Evolutionary conservation across 345 rosid species (phyloP).

Genomic region (Garcia nutans): DNA sequence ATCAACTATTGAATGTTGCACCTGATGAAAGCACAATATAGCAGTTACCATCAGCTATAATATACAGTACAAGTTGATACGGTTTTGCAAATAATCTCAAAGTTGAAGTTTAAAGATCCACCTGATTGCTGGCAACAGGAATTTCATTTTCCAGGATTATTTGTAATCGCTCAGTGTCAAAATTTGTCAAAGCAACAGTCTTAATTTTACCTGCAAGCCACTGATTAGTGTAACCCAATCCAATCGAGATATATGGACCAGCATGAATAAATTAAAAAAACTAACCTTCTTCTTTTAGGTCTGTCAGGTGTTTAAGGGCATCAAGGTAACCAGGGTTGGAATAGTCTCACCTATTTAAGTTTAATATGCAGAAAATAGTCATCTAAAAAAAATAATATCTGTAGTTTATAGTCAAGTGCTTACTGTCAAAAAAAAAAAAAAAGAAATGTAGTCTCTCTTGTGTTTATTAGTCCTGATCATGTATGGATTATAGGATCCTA

Average conservation of each 20-base stretch:
- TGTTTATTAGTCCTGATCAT: background rate
- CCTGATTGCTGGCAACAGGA: constrained; percentile 98
- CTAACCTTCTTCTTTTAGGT: constrained; percentile 85
- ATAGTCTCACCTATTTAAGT: constrained; percentile 82
- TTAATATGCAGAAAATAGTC: background rate
- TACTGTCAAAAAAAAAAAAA: background rate
- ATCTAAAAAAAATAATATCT: background rate
- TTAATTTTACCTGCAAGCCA: constrained; percentile 73
- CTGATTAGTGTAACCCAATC: constrained; percentile 22
- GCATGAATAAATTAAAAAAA: constrained; percentile 2
- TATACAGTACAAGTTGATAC: background rate
- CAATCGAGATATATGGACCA: constrained; percentile 22
- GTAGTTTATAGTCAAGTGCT: background rate
- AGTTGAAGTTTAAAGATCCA: constrained; percentile 9
- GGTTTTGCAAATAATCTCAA: background rate
- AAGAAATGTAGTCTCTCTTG: background rate
- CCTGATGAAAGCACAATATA: constrained; percentile 41
- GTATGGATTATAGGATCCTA: background rate
- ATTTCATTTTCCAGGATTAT: constrained; percentile 83
- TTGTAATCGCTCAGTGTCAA: constrained; percentile 81
- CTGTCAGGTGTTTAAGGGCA: constrained; percentile 80
- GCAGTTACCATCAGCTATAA: constrained; percentile 17
- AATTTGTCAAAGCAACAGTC: constrained; percentile 91
- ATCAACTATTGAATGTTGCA: constrained; percentile 92
- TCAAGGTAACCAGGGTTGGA: constrained; percentile 86